Conservation (phyloP, 805 yeast genomes). For the Wickerhamiella parazyma region DNA sequence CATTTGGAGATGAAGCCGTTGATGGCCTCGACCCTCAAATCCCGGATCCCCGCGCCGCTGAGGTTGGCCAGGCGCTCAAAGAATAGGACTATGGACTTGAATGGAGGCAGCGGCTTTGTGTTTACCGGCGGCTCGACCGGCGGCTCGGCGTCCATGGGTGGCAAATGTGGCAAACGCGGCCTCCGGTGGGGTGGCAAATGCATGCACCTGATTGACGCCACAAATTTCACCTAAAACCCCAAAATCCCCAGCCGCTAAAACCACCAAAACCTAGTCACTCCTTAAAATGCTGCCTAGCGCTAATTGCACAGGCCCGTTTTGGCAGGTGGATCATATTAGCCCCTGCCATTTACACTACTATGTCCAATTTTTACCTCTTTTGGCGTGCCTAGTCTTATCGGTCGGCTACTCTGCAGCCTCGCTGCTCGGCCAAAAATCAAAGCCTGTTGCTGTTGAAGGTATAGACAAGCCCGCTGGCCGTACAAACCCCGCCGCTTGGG, state of each 20-base stretch:
- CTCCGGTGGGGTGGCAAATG: too few relatives aligned
- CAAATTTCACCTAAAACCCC: too few relatives aligned
- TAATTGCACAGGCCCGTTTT: neutral
- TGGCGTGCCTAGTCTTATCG: neutral
- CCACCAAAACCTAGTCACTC: too few relatives aligned
- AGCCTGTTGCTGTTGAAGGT: neutral
- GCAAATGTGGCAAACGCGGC: too few relatives aligned
- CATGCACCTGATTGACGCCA: too few relatives aligned
- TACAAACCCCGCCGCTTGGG: conserved; percentile 12
- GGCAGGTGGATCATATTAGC: neutral
- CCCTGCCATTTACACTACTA: neutral
- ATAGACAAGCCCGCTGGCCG: conserved; percentile 10
- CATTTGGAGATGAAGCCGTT: conserved; percentile 35
- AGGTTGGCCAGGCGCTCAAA: conserved; percentile 4
- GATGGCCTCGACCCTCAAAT: conserved; percentile 18
- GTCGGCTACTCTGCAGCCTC: neutral
- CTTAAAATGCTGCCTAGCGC: neutral
- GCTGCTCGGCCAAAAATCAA: neutral
- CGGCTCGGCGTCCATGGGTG: too few relatives aligned
- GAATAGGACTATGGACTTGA: conserved; percentile 2
- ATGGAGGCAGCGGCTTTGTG: conserved; percentile 3
- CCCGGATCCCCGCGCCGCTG: conserved; percentile 6
- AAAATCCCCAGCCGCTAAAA: too few relatives aligned
- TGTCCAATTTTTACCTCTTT: neutral
- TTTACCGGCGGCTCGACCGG: neutral